Evolutionary conservation across 2,329 filamentous ascomycete genomes (phyloP), one percentile per base, ranked within the genome.

Genomic region (Aspergillus pseudonomiae): DNA sequence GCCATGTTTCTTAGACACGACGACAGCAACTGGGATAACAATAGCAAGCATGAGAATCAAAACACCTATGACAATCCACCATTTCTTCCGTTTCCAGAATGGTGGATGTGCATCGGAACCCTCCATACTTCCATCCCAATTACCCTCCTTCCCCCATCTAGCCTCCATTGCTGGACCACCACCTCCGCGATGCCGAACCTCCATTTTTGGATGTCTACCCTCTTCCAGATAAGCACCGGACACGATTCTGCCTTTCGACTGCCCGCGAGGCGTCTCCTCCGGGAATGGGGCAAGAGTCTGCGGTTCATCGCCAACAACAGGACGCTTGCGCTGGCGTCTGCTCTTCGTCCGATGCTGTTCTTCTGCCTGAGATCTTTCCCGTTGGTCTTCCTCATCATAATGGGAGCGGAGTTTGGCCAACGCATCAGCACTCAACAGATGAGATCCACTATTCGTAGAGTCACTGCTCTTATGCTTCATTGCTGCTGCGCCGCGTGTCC

Each of bases 151-250:
- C 79, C 75, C 85, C 83, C 71, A 84, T 78, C 72, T 84, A 81
- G 71, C 83, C 75, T 77, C 78, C 81, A 81, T 64, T 5, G 66
- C 63, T 41, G 67, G 59, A 30, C 74, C 72, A 57, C 73, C 72
- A 48, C 73, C 73, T 43, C 75, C 71, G 65, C 76, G 72, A 48
- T 84, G 80, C 63, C 80, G 77, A 59, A 81, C 77, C 67, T 73
- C 84, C 79, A 76, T 84, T 81, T 74, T 85, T 72, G 78, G 73
- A 53, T 73, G 75, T 43, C 76, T 81, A 0, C 89, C 90, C 74
- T 92, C 90, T 71, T 92, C 90, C 68, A 91, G 80, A 21, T 90
- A 78, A 0, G 88, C 88, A 24, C 89, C 90, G 66, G 90, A 92
- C 24, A 90, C 88, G n/a, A 91, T 82, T 65, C 90, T 81, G 62